Base-by-base conservation (phyloP, 176 grass and related monocot genomes). In the Zoysia japonica region DNA sequence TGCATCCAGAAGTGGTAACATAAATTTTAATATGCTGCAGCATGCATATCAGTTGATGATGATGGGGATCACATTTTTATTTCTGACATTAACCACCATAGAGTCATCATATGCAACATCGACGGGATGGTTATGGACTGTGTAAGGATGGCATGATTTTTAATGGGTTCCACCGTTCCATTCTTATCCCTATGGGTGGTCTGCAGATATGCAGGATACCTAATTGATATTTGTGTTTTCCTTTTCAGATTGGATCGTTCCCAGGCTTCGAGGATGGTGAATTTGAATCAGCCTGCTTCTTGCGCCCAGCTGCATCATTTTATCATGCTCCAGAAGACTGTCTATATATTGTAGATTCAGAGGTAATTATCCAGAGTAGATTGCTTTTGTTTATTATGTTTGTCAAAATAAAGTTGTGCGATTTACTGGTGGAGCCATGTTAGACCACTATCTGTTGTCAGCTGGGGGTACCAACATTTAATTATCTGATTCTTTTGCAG, bases 251-350 rank as follows among this genome's bases (percentile, higher is more conserved):
- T 80, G 95, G 95, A 64, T 98, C 82, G 39, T 90, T 80, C 54
- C 85, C 84, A 41, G 92, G 95, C 59, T 94, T 94, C 73, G 95
- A 98, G 88, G 95, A 98, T 83, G 90, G 90, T 42, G 90, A 98
- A 81, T 98, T 98, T 91, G 92, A 94, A 90, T 94, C 75, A 70
- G 85, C 92, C 60, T 92, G 92, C 80, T 85, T 98, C 53, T 85
- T 88, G 61, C 86, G 67, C 17, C 95, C 95, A 81, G 85, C 90
- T 84, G 90, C 89, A 72, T 94, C 89, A 45, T 90, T 89, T 81
- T 98, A 98, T 85, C 44, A 80, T 85, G 53, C 84, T 39, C 28
- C 56, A 76, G 79, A 89, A 88, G 86, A 94, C 85, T 92, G 87
- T 74, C 75, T 98, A 71, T 98, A 90, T 85, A 87, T 98, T 90